phyloP scores from a whole-genome alignment of 805 yeast species.

The Pichia membranifaciens region DNA sequence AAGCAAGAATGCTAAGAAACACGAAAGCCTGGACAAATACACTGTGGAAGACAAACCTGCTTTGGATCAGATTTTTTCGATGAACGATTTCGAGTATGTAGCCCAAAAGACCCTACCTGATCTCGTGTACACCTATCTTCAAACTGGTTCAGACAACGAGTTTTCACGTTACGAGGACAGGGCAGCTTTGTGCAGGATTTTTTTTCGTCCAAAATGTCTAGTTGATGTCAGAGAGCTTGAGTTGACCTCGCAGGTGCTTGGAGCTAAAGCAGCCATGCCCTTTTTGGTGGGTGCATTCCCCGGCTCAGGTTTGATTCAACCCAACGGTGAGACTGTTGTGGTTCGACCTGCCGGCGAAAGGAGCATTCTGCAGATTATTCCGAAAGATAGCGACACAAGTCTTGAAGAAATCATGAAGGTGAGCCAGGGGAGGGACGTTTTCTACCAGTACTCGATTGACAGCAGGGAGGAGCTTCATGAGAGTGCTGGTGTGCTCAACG shows the following conservation, averaged over 20 bases:
- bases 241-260: slow-evolving; percentile 59
- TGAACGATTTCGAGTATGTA: slow-evolving; percentile 80
- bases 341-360: slow-evolving; percentile 66
- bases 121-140: slow-evolving; percentile 81
- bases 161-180: slow-evolving; percentile 80
- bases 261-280: slow-evolving; percentile 58
- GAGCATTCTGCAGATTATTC: slow-evolving; percentile 71
- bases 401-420: slow-evolving; percentile 69
- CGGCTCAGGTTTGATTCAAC: slow-evolving; percentile 77
- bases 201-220: slow-evolving; percentile 74
- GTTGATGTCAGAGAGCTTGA: slow-evolving; percentile 69
- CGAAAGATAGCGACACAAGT: slow-evolving; percentile 77
- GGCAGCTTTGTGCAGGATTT: slow-evolving; percentile 73
- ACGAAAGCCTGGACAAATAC: background rate
- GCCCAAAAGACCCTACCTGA: slow-evolving; percentile 70
- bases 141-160: slow-evolving; percentile 87
- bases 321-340: slow-evolving; percentile 78
- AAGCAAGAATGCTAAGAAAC: slow-evolving; percentile 22
- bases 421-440: slow-evolving; percentile 49
- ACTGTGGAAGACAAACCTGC: slow-evolving; percentile 54
- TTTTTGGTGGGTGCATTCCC: slow-evolving; percentile 90
- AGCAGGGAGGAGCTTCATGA: slow-evolving; percentile 59
- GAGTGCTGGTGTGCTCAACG: slow-evolving; percentile 19
- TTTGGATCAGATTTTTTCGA: slow-evolving; percentile 57
- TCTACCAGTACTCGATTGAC: slow-evolving; percentile 76